These are phyloP conservation scores for Pseudognaphalium luteoalbum DNA, from an alignment of 129 eudicot genomes.

Conservation along the genomic window DNA sequence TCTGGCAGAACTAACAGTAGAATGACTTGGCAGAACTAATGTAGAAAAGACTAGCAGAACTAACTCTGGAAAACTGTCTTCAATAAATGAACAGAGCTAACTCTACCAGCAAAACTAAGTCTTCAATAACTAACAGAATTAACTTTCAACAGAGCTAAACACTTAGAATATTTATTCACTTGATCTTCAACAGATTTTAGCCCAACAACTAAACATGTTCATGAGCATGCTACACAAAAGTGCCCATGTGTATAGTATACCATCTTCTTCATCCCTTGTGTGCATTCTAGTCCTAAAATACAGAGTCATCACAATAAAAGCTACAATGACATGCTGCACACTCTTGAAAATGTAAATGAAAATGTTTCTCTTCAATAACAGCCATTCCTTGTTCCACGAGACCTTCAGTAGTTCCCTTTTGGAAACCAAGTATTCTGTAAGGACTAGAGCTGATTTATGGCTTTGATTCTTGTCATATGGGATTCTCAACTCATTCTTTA, in stretches of 20 bases:
- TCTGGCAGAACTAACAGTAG: too few relatives aligned
- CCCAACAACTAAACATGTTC: constrained; percentile 66
- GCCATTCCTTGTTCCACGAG: constrained; percentile 72
- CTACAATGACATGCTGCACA: constrained; percentile 55
- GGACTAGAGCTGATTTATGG: constrained; percentile 61
- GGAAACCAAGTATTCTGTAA: constrained; percentile 48
- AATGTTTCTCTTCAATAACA: constrained; percentile 61
- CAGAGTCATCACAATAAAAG: constrained; percentile 53
- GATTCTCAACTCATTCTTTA: constrained; percentile 48
- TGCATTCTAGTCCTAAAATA: constrained; percentile 50
- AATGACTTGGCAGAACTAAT: too few relatives aligned
- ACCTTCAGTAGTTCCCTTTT: constrained; percentile 53
- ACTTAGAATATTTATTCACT: too few relatives aligned
- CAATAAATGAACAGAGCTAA: too few relatives aligned
- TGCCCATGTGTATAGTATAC: constrained; percentile 63
- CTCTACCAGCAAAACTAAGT: too few relatives aligned
- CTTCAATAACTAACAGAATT: too few relatives aligned
- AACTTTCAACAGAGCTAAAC: too few relatives aligned
- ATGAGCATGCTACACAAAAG: constrained; percentile 51
- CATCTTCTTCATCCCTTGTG: constrained; percentile 57
- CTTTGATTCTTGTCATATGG: constrained; percentile 51
- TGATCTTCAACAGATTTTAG: too few relatives aligned
- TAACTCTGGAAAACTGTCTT: too few relatives aligned
- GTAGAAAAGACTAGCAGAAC: too few relatives aligned
- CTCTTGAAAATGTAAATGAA: constrained; percentile 71